These are phyloP conservation scores for Eucalyptus rudis DNA, from an alignment of 345 rosid species.

Conservation along the genomic window DNA sequence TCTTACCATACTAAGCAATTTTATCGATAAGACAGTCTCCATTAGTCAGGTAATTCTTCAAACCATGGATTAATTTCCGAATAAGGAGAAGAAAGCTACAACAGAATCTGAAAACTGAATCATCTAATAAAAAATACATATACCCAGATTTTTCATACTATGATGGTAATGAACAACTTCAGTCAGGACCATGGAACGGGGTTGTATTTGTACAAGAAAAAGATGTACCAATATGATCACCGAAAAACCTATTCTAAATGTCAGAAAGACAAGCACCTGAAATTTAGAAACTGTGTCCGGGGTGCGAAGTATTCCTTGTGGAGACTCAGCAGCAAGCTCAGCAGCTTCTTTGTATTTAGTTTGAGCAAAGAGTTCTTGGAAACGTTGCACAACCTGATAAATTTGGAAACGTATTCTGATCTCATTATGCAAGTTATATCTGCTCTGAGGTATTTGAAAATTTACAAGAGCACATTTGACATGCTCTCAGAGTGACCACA, in stretches of 20 bases:
- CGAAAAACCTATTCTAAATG: background rate
- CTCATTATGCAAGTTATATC: background rate
- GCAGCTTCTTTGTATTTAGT: conserved; percentile 99
- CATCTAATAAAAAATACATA: background rate
- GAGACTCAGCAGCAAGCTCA: conserved; percentile 99
- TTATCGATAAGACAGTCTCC: background rate
- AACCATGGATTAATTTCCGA: background rate
- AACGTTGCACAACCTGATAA: conserved; percentile 90
- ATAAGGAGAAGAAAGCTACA: background rate
- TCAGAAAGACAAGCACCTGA: conserved; percentile 43
- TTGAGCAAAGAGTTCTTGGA: conserved; percentile 95
- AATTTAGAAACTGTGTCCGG: conserved; percentile 97
- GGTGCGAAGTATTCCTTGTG: conserved; percentile 93
- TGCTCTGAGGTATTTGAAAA: background rate
- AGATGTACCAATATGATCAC: background rate
- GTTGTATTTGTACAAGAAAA: background rate
- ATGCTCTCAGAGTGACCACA: background rate
- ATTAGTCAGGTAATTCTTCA: background rate
- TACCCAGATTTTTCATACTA: background rate
- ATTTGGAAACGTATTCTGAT: background rate
- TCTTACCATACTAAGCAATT: background rate
- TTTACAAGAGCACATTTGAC: background rate
- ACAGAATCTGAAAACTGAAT: background rate
- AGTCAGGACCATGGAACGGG: background rate
- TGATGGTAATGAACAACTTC: background rate